These are phyloP conservation scores for Coniferiporia sulphurascens DNA, from an alignment of 1,284 basidiomycete species.

Conservation along the genomic window DNA sequence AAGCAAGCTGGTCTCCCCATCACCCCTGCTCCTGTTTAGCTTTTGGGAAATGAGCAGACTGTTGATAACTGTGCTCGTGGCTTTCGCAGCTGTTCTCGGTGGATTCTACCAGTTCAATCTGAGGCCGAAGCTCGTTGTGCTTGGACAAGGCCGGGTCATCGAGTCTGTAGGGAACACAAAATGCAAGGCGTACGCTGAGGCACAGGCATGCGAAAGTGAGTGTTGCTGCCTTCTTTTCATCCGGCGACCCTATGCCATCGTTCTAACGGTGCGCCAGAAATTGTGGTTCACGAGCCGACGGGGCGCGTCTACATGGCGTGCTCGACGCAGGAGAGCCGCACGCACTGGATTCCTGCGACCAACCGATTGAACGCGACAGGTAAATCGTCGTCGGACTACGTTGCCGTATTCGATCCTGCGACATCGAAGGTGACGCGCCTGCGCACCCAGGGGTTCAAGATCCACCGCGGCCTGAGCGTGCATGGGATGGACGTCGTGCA, in stretches of 20 bases:
- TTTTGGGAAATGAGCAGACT: not conserved
- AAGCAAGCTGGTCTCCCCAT: not conserved
- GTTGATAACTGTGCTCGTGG: constrained; percentile 9
- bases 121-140: constrained; percentile 34
- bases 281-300: constrained; percentile 48
- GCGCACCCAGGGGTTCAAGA: constrained; percentile 35
- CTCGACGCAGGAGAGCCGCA: constrained; percentile 46
- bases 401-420: constrained; percentile 55
- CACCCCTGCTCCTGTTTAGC: not conserved
- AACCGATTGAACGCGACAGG: constrained; percentile 41
- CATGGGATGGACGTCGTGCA: constrained; percentile 73
- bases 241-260: not conserved
- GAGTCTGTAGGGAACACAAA: constrained; percentile 40
- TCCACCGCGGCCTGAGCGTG: constrained; percentile 44
- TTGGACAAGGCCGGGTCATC: constrained; percentile 42
- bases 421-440: constrained; percentile 45
- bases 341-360: constrained; percentile 52
- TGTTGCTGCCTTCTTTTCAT: not conserved
- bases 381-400: constrained; percentile 45
- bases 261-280: constrained; percentile 33
- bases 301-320: constrained; percentile 70
- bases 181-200: constrained; percentile 45
- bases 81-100: constrained; percentile 15
- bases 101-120: constrained; percentile 39
- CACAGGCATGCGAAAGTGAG: constrained; percentile 65